Evolutionary conservation across 495 filamentous ascomycete species (phyloP).

Genomic region (Penicillium nucicola): DNA sequence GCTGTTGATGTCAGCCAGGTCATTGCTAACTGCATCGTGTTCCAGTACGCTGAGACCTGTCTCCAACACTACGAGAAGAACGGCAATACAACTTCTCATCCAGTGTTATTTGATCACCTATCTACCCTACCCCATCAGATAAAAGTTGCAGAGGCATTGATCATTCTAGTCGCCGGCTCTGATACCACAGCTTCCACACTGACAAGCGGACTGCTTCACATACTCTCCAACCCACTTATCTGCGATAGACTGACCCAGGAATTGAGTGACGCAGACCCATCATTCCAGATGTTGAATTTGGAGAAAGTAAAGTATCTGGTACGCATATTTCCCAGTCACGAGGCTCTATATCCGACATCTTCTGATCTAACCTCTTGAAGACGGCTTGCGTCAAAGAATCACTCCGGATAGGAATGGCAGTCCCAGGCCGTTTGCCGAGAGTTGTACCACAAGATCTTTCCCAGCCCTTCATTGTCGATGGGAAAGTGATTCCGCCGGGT

Average conservation of each 20-base stretch:
- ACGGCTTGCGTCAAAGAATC: not conserved
- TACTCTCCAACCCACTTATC: not conserved
- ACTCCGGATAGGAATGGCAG: not conserved
- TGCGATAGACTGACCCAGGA: not conserved
- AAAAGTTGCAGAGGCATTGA: constrained; percentile 4
- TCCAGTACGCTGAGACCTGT: not conserved
- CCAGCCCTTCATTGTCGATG: not conserved
- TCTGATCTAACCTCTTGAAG: no score
- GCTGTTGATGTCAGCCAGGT: no score
- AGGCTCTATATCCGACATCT: no score
- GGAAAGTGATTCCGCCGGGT: not conserved
- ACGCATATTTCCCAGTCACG: not conserved
- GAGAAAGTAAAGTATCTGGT: constrained; percentile 9
- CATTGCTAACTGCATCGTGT: no score
- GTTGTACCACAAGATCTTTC: not conserved
- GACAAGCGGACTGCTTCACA: constrained; percentile 4
- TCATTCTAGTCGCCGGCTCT: constrained; percentile 7
- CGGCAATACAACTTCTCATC: not conserved
- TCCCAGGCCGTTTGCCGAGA: not conserved
- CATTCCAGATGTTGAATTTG: not conserved
- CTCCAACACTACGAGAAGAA: not conserved
- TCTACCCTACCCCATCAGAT: not conserved
- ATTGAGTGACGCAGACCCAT: not conserved
- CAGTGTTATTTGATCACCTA: constrained; percentile 10
- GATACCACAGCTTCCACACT: constrained; percentile 10